Conservation (phyloP, 2,329 filamentous ascomycete species). For the Zasmidium citrigriseum region DNA sequence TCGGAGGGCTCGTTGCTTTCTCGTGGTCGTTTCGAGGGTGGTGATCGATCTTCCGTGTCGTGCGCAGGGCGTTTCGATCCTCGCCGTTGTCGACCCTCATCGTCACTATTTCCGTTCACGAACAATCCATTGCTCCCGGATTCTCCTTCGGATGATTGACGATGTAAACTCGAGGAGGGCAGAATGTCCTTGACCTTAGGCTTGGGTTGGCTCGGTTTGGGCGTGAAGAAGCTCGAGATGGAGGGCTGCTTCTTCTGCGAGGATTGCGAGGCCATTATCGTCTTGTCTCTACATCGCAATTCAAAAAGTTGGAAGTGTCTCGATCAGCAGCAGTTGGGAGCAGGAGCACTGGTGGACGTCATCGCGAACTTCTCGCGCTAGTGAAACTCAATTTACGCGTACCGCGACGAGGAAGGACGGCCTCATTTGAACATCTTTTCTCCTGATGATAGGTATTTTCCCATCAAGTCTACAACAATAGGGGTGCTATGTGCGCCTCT, state of each 20-base stretch:
- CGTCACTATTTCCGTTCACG: constrained; percentile 32
- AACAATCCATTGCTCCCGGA: constrained; percentile 21
- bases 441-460: no score
- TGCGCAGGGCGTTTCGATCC: constrained; percentile 22
- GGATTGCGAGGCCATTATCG: constrained; percentile 12
- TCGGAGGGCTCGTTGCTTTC: constrained; percentile 24
- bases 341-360: no score
- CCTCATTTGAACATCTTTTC: no score
- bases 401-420: no score
- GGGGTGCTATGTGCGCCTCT: no score
- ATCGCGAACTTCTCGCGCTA: no score
- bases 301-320: no score
- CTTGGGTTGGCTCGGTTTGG: constrained; percentile 28
- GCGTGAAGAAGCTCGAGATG: constrained; percentile 58
- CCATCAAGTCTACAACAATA: no score
- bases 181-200: constrained; percentile 15
- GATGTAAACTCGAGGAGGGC: neutral
- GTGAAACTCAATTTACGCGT: no score
- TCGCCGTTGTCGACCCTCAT: neutral
- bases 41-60: constrained; percentile 14
- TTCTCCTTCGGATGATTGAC: neutral
- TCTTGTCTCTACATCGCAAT: neutral
- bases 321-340: no score
- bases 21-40: constrained; percentile 20
- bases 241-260: constrained; percentile 72